Percentiles rank a stretch among this genome's conserved stretches.
Evolutionary conservation across 257 asterid species (phyloP).

Genomic region (Penstemon newberryi): DNA sequence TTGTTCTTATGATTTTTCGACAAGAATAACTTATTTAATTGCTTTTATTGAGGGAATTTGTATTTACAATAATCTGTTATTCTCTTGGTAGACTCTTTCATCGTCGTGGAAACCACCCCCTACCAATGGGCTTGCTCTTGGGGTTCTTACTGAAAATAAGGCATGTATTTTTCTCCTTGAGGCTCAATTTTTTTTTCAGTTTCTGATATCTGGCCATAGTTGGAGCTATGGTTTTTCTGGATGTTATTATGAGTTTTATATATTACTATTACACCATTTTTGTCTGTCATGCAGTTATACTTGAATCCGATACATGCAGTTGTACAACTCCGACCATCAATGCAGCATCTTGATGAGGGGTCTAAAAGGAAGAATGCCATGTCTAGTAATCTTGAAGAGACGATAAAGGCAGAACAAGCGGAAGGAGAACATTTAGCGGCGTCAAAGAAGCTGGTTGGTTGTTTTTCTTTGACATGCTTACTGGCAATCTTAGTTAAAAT

Average conservation of each 20-base stretch:
- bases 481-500: background rate
- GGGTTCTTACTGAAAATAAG: conserved; percentile 68
- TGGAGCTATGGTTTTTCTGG: conserved; percentile 8
- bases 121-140: conserved; percentile 57
- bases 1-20: background rate
- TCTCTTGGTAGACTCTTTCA: conserved; percentile 55
- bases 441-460: conserved; percentile 57
- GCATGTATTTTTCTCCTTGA: conserved; percentile 38
- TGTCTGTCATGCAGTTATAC: conserved; percentile 69
- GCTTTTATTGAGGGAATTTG: conserved; percentile 18
- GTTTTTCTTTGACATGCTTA: conserved; percentile 11
- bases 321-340: conserved; percentile 85
- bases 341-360: conserved; percentile 47
- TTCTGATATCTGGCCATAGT: conserved; percentile 7
- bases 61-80: conserved; percentile 23
- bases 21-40: background rate
- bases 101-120: conserved; percentile 59
- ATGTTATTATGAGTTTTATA: conserved; percentile 17
- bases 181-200: conserved; percentile 15
- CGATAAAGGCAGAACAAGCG: conserved; percentile 43
- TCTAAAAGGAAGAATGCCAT: conserved; percentile 38
- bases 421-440: conserved; percentile 43
- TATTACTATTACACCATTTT: conserved; percentile 17
- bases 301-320: conserved; percentile 77
- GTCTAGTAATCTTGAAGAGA: conserved; percentile 37